Evolutionary conservation across 257 asterid species (phyloP), one percentile per base, ranked within the genome.

Genomic region (Salvia miltiorrhiza): DNA sequence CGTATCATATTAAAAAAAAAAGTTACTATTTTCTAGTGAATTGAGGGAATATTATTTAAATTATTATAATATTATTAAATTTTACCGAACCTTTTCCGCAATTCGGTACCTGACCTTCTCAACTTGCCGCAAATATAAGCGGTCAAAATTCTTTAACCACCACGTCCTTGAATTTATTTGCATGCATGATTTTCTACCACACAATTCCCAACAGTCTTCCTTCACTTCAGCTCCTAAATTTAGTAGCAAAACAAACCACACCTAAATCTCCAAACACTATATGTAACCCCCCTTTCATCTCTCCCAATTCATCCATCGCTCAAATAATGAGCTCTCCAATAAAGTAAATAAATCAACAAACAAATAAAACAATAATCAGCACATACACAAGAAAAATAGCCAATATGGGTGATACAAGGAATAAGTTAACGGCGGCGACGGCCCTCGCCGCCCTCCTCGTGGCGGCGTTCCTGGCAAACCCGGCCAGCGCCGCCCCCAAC

Each of bases 401-500:
- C 33, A 20, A 0, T 12, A 60, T 87, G 95, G 81, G 62, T 8
- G 59, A 32, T 0, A 73, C 65, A 28, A 56, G 52, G 24, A 81
- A 86, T 26, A 88, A 86, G 72, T 47, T 76, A 14, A 61, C 37
- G 13, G 75, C 81, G 28, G 66, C 79, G 6, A 80, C 79, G 49
- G 77, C 88, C 7, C 28, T 88, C 7, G 82, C 86, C 52, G 69
- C 84, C 61, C 54, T 86, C 73, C 83, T 88, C 56, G 72, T 88
- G 53, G 87, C 86, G 63, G 95, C 95, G 7, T 77, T 77, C 75
- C 83, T 79, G n/a, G 81, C 82, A 0, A 85, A 86, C 6, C 84
- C 79, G 0, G 47, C 65, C 3, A 53, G 78, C 1, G 66, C 32
- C 9, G 64, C 53, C 69, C 60, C 3, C 21, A 30, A 30, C 1